A percentile compares a stretch with the other conserved stretches of the same genome.
Evolutionary conservation across 2,329 filamentous ascomycete genomes (phyloP).

Genomic region (Exophiala calicioides): DNA sequence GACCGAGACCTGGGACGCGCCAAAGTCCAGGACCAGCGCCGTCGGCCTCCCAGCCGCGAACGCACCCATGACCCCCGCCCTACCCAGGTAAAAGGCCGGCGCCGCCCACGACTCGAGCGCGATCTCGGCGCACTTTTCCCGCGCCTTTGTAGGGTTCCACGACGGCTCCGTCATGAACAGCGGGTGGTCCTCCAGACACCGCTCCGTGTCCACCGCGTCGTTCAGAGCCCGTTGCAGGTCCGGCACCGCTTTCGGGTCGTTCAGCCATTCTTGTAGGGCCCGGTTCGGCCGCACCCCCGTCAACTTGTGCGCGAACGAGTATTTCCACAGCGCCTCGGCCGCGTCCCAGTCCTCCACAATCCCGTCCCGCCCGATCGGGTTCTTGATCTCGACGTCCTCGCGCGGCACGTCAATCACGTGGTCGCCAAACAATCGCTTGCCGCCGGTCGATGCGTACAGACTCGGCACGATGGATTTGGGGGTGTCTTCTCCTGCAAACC

Average conservation of each 20-base stretch:
- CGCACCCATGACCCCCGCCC: constrained; percentile 83
- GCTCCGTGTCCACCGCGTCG: constrained; percentile 64
- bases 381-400: constrained; percentile 76
- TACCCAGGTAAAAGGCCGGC: constrained; percentile 90
- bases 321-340: constrained; percentile 86
- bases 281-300: constrained; percentile 73
- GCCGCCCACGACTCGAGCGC: constrained; percentile 97
- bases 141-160: constrained; percentile 83
- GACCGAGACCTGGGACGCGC: constrained; percentile 83
- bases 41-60: constrained; percentile 93
- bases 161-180: constrained; percentile 90
- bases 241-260: constrained; percentile 57
- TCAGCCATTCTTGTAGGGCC: constrained; percentile 75
- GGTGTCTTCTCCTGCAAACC: constrained; percentile 95
- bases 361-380: constrained; percentile 86
- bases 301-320: constrained; percentile 83
- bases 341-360: constrained; percentile 96
- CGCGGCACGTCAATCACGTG: constrained; percentile 80
- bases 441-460: constrained; percentile 70
- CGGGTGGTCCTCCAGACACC: constrained; percentile 83
- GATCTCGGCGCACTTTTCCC: constrained; percentile 93
- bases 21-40: constrained; percentile 87
- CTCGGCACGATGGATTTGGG: constrained; percentile 92
- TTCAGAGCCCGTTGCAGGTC: constrained; percentile 64
- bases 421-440: constrained; percentile 76